Base-by-base conservation (phyloP, 2,329 filamentous ascomycete genomes). In the Claviceps humidiphila region DNA sequence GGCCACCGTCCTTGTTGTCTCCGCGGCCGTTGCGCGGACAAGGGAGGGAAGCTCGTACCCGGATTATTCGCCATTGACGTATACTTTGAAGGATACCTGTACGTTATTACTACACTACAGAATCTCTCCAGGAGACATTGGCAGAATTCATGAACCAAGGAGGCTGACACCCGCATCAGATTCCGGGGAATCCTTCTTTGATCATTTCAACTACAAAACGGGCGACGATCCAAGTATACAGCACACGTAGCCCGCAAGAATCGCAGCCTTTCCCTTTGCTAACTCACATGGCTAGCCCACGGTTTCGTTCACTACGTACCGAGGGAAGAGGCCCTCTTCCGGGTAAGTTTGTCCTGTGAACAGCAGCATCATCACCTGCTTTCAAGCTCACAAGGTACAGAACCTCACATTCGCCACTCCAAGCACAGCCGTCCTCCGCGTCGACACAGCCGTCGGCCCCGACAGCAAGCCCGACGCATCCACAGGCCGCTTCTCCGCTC, bases 321-420 rank as follows among this genome's bases (percentile, higher is more conserved):
- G 6, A 56, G 61, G 24, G 65, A 58, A 24, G 64, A 68, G 39
- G 76, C 75, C 8, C 52, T 61, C 43, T 59, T 60, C 44, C 64
- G 74, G 42, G 75, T 76, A 67, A 56, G 68, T 44, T 56, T 20
- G 40, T 41, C 2, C 30, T 30, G 30, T 30, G 30, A 20, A 20
- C 2, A 30, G 38, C 47, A 14, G 39, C 52, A 48, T 13, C 11
- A 20, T 17, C 41, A 24, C 22, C 16, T 26, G 14, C 11, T 24
- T 14, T 40, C 16, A 43, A 38, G 20, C 45, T 47, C n/a, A 47
- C 30, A 47, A 47, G 37, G 20, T 8, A 34, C 30, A 78, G 74
- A 86, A 86, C 65, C 72, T 86, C 37, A 85, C 83, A 0, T 79
- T 78, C 58, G 77, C 80, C 5, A 73, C 74, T 1, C 59, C 69